Base-by-base conservation (phyloP, 2,329 filamentous ascomycete genomes). In the Moelleriella libera region DNA sequence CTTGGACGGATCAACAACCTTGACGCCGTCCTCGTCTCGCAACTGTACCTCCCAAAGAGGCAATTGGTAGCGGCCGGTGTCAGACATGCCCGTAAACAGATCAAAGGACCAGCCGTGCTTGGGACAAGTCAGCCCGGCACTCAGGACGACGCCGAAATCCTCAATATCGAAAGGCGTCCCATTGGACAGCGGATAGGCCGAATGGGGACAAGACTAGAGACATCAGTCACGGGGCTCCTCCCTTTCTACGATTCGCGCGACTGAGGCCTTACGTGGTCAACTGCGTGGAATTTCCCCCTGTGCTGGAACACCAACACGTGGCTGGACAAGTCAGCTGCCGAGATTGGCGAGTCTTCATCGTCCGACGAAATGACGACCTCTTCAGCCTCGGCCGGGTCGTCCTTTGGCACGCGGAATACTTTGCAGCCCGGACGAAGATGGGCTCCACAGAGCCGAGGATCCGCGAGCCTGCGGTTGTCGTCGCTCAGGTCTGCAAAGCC, bases 31-130 rank as follows among this genome's bases (percentile, higher is more conserved):
- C 30, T 34, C 42, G 9, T 50, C 46, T 21, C 77, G 67, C 8
- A 80, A 46, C 50, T 85, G 69, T 0, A 82, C 71, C 52, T 85
- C 80, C 79, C 80, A 85, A 0, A 81, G 62, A 28, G 71, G 71
- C 8, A 85, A 64, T 50, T 65, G 72, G 56, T 85, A 85, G 43
- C 63, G 74, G 1, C 74, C 80, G 0, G 80, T 71, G 57, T 85
- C 82, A 1, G 70, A 71, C 54, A 67, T 67, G 0, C 82, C 82
- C 0, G 80, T 76, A 46, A 78, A 75, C 2, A 85, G 55, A 57
- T 86, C 82, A 60, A 85, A 86, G 0, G 79, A 81, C 82, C 82
- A 86, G 5, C 69, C 76, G 51, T 85, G 82, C 52, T 83, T 83
- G 0, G 81, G 79, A 58, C 82, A 86, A 0, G 70, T 74, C 4